Base-by-base conservation (phyloP, 2,329 filamentous ascomycete genomes). In the Trichoderma sp. region DNA sequence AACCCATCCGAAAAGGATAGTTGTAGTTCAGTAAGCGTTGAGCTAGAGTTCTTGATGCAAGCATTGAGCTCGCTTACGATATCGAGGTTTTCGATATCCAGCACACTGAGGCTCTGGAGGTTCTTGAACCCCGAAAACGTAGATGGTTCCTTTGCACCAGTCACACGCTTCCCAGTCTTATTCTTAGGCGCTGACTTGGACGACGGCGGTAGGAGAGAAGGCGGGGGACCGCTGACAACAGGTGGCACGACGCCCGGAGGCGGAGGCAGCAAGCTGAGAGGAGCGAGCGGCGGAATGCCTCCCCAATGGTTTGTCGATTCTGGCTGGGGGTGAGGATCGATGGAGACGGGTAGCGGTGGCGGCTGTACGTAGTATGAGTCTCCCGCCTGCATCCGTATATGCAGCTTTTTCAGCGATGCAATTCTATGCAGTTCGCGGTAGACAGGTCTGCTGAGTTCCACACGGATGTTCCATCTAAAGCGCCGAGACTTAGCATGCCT, bases 51-150 rank as follows among this genome's bases (percentile, higher is more conserved):
- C 12, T 81, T 82, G 28, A 91, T 80, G 75, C 88, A 90, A 6
- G 82, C 76, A 73, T 84, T 86, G 73, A 91, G 82, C 78, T 91
- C 89, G 2, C 82, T 78, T 13, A 90, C 76, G 36, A 88, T 81
- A 39, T 89, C 87, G 5, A 90, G 80, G 32, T 80, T 84, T 72
- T 91, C 89, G 67, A 91, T 90, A 73, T 91, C 89, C 39, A 91
- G 81, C 7, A 91, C 80, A 4, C 84, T 80, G 15, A 91, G 80
- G 5, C 77, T 84, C 73, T 84, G 85, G 15, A 91, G 81, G 47
- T 84, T 83, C 63, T 82, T 86, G 79, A 91, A 91, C 0, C 85
- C 87, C 1, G 87, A 87, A 6, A 91, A 77, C 0, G 87, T 90
- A 1, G 85, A 82, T 3, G 86, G 86, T 12, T 85, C 82, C n/a